phyloP scores from a whole-genome alignment of 1,139 yeast species.

The Arxiozyma slooffiae region DNA sequence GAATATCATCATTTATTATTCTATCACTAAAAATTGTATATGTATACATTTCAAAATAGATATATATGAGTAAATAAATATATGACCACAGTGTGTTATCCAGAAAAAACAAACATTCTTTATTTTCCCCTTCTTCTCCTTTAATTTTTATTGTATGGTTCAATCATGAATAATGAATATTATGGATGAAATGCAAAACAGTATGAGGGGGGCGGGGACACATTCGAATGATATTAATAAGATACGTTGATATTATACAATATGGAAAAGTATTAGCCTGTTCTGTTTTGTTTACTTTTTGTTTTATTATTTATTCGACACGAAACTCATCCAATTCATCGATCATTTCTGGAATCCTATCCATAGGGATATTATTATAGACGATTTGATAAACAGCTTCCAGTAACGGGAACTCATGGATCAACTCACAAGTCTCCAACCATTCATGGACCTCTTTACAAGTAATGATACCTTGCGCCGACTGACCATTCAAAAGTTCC shows the following conservation, averaged over 20 bases:
- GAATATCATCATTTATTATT: not conserved
- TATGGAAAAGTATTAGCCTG: not conserved
- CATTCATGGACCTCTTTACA: constrained; percentile 84
- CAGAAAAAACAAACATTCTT: not conserved
- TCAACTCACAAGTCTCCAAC: constrained; percentile 48
- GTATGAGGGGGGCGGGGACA: too few relatives aligned
- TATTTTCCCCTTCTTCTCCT: too few relatives aligned
- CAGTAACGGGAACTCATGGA: constrained; percentile 75
- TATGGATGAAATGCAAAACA: not conserved
- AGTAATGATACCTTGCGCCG: constrained; percentile 88
- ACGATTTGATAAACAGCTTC: constrained; percentile 77
- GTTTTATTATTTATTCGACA: constrained; percentile 3
- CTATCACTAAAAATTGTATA: too few relatives aligned
- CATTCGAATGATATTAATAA: not conserved
- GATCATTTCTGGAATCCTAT: constrained; percentile 52
- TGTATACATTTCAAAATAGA: too few relatives aligned
- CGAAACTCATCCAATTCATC: constrained; percentile 34
- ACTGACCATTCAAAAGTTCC: constrained; percentile 79
- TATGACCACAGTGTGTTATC: not conserved
- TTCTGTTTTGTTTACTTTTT: too few relatives aligned
- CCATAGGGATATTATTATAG: constrained; percentile 58
- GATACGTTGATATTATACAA: not conserved
- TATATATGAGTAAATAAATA: too few relatives aligned
- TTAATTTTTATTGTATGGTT: not conserved
- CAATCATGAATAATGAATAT: not conserved